A percentile compares a stretch with the other conserved stretches of the same genome.
Conservation (phyloP, 495 filamentous ascomycete genomes). For the Penicillium parvum region DNA sequence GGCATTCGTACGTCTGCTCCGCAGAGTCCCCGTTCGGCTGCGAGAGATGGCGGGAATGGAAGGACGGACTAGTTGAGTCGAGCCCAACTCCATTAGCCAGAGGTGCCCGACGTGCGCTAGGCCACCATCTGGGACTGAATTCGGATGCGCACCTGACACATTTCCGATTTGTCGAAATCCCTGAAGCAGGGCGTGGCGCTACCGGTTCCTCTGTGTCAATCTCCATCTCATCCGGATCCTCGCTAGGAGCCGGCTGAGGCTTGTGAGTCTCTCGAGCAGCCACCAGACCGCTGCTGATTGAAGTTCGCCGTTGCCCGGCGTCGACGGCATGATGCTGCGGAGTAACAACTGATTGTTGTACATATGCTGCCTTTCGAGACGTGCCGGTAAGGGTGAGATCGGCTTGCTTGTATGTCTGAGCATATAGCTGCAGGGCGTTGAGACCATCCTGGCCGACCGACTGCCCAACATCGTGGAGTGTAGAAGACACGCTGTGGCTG, state of each 20-base stretch:
- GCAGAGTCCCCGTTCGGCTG: slow-evolving; percentile 31
- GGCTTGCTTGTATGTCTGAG: slow-evolving; percentile 87
- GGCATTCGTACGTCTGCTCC: slow-evolving; percentile 39
- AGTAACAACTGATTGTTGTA: slow-evolving; percentile 47
- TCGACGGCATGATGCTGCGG: slow-evolving; percentile 23
- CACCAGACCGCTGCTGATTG: slow-evolving; percentile 29
- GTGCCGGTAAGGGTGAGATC: slow-evolving; percentile 87
- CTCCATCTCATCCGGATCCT: slow-evolving; percentile 35
- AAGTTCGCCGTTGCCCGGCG: slow-evolving; percentile 34
- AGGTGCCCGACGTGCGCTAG: slow-evolving; percentile 29
- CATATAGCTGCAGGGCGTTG: slow-evolving; percentile 82
- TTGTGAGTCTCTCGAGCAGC: slow-evolving; percentile 30
- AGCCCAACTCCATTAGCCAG: slow-evolving; percentile 32
- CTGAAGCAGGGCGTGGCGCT: slow-evolving; percentile 12
- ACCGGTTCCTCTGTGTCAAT: slow-evolving; percentile 32
- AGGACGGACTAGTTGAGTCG: slow-evolving; percentile 25
- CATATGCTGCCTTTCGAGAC: slow-evolving; percentile 75
- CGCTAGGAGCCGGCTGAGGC: slow-evolving; percentile 18
- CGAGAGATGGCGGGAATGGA: slow-evolving; percentile 19
- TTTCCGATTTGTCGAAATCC: slow-evolving; percentile 23
- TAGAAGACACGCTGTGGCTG: slow-evolving; percentile 67
- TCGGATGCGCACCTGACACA: slow-evolving; percentile 38
- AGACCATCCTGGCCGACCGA: slow-evolving; percentile 50
- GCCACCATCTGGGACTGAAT: slow-evolving; percentile 45
- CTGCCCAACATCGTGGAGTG: slow-evolving; percentile 74